Evolutionary conservation across 2,329 filamentous ascomycete genomes (phyloP).

Genomic region (Aureobasidium mangrovei): DNA sequence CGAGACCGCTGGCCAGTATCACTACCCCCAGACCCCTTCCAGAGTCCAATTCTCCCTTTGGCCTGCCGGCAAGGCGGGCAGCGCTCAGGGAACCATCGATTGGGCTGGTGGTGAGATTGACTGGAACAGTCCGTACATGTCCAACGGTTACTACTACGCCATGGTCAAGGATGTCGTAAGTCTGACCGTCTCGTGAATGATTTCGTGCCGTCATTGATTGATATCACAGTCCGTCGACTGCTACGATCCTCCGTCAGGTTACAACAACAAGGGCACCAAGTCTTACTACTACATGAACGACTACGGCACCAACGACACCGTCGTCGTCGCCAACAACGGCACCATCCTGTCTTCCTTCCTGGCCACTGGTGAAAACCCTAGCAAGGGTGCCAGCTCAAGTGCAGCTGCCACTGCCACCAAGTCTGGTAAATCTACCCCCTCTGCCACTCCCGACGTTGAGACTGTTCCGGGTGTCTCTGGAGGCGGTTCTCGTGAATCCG

Average conservation of each 20-base stretch:
- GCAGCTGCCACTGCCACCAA: conserved; percentile 24
- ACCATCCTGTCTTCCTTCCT: conserved; percentile 71
- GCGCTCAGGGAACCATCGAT: conserved; percentile 72
- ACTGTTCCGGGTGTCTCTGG: conserved; percentile 50
- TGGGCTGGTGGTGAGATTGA: conserved; percentile 90
- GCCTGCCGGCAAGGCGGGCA: conserved; percentile 76
- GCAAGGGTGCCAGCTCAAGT: conserved; percentile 31
- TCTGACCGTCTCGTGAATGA: conserved; percentile 18
- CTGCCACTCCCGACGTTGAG: conserved; percentile 25
- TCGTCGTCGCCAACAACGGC: conserved; percentile 63
- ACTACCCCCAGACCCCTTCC: conserved; percentile 83
- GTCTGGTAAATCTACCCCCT: conserved; percentile 18
- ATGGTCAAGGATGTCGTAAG: conserved; percentile 57
- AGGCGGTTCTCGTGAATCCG: conserved; percentile 34
- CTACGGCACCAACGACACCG: conserved; percentile 63
- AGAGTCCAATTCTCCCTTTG: conserved; percentile 91
- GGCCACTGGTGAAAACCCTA: conserved; percentile 68
- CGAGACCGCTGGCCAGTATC: conserved; percentile 66
- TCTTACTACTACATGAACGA: conserved; percentile 67
- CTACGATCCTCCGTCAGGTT: conserved; percentile 71
- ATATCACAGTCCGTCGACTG: conserved; percentile 54
- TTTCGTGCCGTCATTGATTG: neutral
- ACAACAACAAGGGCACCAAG: conserved; percentile 43
- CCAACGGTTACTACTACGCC: conserved; percentile 85
- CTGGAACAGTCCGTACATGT: conserved; percentile 73